Base-by-base conservation (phyloP, 2,329 filamentous ascomycete genomes). In the Phaeosphaeriaceae sp. region DNA sequence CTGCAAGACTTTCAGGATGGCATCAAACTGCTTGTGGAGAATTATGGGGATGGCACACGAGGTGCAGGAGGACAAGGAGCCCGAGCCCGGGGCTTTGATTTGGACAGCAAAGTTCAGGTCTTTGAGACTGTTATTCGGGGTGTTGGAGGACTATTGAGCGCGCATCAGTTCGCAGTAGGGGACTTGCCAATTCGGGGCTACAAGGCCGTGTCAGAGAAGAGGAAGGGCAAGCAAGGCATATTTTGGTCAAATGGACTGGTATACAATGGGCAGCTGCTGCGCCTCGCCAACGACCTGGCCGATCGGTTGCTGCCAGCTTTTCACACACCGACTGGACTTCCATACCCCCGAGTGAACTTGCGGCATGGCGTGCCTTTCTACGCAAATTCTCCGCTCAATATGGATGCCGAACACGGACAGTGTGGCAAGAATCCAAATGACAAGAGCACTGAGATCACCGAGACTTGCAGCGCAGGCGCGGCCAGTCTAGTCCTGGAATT, bases 51-150 rank as follows among this genome's bases (percentile, higher is more conserved):
- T 77, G 94, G 93, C 1, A 88, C 88, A 27, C 79, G 83, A 9
- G 89, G 91, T 2, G 82, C 86, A 15, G 83, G 84, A 5, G 92
- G 91, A 7, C 84, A 86, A 71, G 94, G 94, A 3, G 82, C 85
- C 56, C 84, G 92, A 63, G 88, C 89, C 3, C 86, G 88, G 54
- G 95, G 93, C 0, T 99, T 99, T 71, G 92, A 99, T 76, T 82
- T 97, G 42, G 94, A 99, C 78, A 97, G 93, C 81, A 99, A 98
- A 79, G 95, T 99, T 1, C 94, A 99, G 79, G 92, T 99, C 41
- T 99, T 99, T 72, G 95, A 99, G 81, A 98, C 94, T 0, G 94
- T 97, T 36, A 99, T 99, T 67, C 86, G 95, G 57, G 95, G 94
- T 17, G 86, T 96, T 47, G 95, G 95, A 15, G 95, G 95, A 0